Evolutionary conservation across 225 moss, liverwort and hornwort genomes (phyloP), one percentile per base, ranked within the genome.

Genomic region (Lunularia cruciata): DNA sequence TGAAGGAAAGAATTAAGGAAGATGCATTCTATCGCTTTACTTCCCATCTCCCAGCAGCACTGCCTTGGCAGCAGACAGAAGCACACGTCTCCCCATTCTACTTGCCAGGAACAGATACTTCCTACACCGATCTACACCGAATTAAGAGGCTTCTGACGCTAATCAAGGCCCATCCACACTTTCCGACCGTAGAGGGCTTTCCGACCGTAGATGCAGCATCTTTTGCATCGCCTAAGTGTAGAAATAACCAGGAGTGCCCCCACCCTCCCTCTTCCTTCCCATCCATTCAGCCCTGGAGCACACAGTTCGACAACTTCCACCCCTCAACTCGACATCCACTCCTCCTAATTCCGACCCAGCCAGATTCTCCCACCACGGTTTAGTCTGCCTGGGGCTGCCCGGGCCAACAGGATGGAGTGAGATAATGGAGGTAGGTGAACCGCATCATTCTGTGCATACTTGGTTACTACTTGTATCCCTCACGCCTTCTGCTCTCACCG

Each of bases 361-460:
- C 54, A 54, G 54, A 54, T 54, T 54, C 54, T 54, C 15, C 2
- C 54, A 8, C 28, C n/a, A n/a, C n/a, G n/a, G n/a, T n/a, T n/a
- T n/a, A n/a, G n/a, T n/a, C n/a, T n/a, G n/a, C n/a, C n/a, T n/a
- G n/a, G n/a, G n/a, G n/a, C n/a, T n/a, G n/a, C n/a, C n/a, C n/a
- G 23, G 27, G 31, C 1, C 23, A 25, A 53, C 53, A 53, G 56
- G 31, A 31, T 10, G 31, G 13, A n/a, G n/a, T n/a, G n/a, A 57
- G 56, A 57, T 57, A 57, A 57, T 57, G 56, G 56, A 33, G 56
- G 28, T 57, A 57, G 56, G 56, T 57, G 56, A 57, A 32, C 56
- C 7, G 56, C 33, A 57, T 57, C 56, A 57, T 57, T 57, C 56
- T 32, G 26, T 57, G 56, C 16, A 16, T 16, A 43, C 43, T 16